Evolutionary conservation across 2,329 filamentous ascomycete species (phyloP).

Genomic region (Paecilomyces formosus): DNA sequence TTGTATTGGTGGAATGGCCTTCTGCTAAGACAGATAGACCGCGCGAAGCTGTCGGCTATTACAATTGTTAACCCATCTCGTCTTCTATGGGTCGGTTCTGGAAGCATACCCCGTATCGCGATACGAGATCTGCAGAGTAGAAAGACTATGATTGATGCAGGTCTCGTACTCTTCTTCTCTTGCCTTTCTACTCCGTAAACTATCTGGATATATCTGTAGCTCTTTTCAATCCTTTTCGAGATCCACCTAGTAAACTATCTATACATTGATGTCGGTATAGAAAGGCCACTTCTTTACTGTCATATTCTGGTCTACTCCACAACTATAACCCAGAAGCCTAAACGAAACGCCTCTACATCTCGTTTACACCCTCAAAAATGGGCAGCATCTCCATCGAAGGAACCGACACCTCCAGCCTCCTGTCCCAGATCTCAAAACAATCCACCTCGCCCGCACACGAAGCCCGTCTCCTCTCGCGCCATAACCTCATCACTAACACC

Average conservation of each 20-base stretch:
- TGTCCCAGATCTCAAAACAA: conserved; percentile 1
- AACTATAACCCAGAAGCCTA: neutral
- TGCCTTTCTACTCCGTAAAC: no score
- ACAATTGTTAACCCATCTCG: neutral
- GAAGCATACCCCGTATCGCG: neutral
- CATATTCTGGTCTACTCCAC: neutral
- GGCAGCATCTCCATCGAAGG: neutral
- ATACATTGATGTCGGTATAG: neutral
- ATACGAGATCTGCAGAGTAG: neutral
- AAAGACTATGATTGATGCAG: neutral
- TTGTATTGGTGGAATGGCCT: neutral
- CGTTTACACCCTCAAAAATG: neutral
- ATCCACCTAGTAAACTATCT: neutral
- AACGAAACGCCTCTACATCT: neutral
- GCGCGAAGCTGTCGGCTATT: neutral
- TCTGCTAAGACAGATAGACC: neutral
- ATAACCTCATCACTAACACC: conserved; percentile 38
- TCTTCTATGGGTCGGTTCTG: neutral
- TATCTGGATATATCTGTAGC: neutral
- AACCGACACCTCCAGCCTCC: neutral
- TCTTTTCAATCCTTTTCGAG: neutral
- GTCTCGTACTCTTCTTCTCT: no score
- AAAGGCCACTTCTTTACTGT: neutral
- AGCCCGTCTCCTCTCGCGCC: conserved; percentile 39
- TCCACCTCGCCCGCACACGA: conserved; percentile 22